Evolutionary conservation across 257 asterid species (phyloP), one percentile per base, ranked within the genome.

Genomic region (Jaltomata sinuosa): DNA sequence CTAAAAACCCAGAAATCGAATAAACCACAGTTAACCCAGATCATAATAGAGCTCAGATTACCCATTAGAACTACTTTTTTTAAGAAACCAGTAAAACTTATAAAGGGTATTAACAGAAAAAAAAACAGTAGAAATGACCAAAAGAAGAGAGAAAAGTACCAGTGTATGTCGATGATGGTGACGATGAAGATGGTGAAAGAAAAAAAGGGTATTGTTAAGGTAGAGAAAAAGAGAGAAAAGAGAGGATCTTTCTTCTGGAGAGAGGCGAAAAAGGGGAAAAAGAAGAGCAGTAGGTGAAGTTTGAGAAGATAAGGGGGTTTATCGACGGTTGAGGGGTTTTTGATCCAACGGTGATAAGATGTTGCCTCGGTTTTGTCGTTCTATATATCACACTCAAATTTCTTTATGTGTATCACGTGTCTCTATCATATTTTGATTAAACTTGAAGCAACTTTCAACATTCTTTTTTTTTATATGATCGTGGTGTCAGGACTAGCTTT

Each of bases 231-330:
- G 55, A 86, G 89, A 88, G 32, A 21, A 80, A 79, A 80, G 55
- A 86, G 89, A 88, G 76, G 76, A 79, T 86, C 57, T 80, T 40
- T 16, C n/a, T 81, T 25, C 22, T 74, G 81, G 81, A 74, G 81
- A 74, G 81, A 45, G 62, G 69, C 50, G 54, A 67, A 42, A 31
- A 83, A 42, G 31, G 50, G 89, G 74, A 69, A 49, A 69, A 83
- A 7, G 14, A 2, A 14, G 15, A 15, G 59, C 25, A 74, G 80
- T 45, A 77, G 90, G 90, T 81, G 92, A 84, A 89, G 72, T 79
- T 62, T 85, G 92, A 92, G 88, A 90, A 90, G 84, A 78, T 69
- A 86, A 89, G 93, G 6, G 90, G 89, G 90, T 92, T 84, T 88
- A 19, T 27, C 71, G 85, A 6, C 84, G 79, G 84, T 21, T 49